phyloP scores from a whole-genome alignment of 176 grass and related monocot species.

The Carex parvula region DNA sequence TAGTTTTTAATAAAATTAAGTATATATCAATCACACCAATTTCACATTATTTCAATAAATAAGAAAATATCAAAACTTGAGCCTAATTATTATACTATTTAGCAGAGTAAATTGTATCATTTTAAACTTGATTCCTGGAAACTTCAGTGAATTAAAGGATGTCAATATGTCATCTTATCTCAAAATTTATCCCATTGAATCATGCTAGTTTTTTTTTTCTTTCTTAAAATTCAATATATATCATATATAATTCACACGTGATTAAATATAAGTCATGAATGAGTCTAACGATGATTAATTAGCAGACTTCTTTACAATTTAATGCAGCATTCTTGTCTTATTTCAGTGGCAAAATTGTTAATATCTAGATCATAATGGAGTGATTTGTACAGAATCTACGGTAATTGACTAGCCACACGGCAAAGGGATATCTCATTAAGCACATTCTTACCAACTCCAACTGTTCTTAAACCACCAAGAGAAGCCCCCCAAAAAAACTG shows the following conservation, averaged over 20 bases:
- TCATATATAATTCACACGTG: no score
- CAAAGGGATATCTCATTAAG: neutral
- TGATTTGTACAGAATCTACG: neutral
- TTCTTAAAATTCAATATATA: no score
- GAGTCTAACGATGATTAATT: no score
- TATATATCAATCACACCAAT: neutral
- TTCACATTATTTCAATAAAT: neutral
- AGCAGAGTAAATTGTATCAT: neutral
- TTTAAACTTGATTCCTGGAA: neutral
- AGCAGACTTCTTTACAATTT: no score
- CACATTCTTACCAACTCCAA: slow-evolving; percentile 45
- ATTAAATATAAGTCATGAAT: no score
- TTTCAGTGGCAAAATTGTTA: neutral
- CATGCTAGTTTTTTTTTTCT: no score
- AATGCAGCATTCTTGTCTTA: neutral
- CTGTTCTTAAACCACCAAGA: slow-evolving; percentile 28
- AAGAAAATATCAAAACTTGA: neutral
- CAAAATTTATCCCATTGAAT: no score
- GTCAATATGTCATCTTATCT: no score
- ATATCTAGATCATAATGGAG: neutral
- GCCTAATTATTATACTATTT: neutral
- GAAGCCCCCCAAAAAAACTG: neutral
- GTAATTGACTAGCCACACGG: neutral
- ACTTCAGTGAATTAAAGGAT: no score
- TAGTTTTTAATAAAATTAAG: neutral